Evolutionary conservation across 2,329 filamentous ascomycete genomes (phyloP).

Genomic region (Pseudogymnoascus sp.): DNA sequence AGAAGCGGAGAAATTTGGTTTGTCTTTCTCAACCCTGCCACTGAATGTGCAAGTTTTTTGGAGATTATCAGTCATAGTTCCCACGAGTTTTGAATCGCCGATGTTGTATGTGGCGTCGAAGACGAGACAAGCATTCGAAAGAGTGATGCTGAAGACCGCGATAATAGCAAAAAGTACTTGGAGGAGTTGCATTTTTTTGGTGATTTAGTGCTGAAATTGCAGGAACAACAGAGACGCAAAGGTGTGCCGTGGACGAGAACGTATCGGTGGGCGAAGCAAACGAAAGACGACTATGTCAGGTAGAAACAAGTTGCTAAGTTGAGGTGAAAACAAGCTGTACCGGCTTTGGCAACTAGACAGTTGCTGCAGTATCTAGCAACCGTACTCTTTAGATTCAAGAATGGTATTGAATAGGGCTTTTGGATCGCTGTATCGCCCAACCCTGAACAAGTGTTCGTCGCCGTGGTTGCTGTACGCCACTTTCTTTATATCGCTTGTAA

Average conservation of each 20-base stretch:
- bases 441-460: neutral
- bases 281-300: too few species aligned
- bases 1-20: neutral
- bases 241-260: too few species aligned
- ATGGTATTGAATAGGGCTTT: neutral
- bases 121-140: neutral
- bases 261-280: too few species aligned
- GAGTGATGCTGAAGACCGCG: neutral
- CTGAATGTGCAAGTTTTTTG: neutral
- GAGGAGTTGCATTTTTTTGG: neutral
- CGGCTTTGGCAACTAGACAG: neutral
- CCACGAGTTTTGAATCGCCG: neutral
- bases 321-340: neutral
- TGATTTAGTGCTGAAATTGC: neutral
- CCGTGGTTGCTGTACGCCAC: neutral
- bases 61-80: neutral
- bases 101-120: neutral
- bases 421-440: neutral
- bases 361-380: neutral
- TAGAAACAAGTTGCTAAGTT: too few species aligned
- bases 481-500: neutral
- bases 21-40: neutral
- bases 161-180: neutral
- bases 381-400: neutral
- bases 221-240: neutral